Conservation (phyloP, 2,329 filamentous ascomycete species). For the Macrophomina phaseolina region DNA sequence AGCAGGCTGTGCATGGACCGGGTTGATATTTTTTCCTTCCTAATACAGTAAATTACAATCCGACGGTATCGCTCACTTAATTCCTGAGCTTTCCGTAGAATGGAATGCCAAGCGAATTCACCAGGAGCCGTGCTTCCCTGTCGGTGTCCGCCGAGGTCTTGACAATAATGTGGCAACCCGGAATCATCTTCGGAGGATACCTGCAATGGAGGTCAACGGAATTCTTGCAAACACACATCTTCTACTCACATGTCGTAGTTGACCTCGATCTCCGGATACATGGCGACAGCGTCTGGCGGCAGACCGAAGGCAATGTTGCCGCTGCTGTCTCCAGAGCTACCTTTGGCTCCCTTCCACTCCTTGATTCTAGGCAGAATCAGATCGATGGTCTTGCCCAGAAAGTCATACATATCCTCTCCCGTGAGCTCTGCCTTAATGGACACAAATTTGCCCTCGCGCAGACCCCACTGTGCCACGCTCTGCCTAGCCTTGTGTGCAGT, state of each 20-base stretch:
- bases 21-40: not conserved
- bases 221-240: too few species aligned
- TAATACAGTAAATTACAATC: constrained; percentile 12
- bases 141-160: constrained; percentile 86
- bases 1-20: not conserved
- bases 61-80: constrained; percentile 36
- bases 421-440: constrained; percentile 78
- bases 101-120: constrained; percentile 74
- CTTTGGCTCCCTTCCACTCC: constrained; percentile 85
- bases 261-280: constrained; percentile 93
- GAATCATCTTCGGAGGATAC: constrained; percentile 76
- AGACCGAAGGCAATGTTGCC: constrained; percentile 90
- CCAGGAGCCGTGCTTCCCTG: constrained; percentile 78
- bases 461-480: constrained; percentile 76
- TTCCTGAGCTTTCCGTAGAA: constrained; percentile 77
- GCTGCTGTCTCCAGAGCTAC: constrained; percentile 79
- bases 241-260: constrained; percentile 84
- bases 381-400: constrained; percentile 87
- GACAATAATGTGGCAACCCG: constrained; percentile 81
- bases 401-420: constrained; percentile 85
- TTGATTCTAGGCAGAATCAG: constrained; percentile 94
- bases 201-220: constrained; percentile 51
- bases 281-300: constrained; percentile 72
- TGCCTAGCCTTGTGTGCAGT: constrained; percentile 71
- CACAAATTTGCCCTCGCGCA: constrained; percentile 73